Evolutionary conservation across 2,329 filamentous ascomycete genomes (phyloP).

Genomic region (Pseudopyrenochaeta lycopersici): DNA sequence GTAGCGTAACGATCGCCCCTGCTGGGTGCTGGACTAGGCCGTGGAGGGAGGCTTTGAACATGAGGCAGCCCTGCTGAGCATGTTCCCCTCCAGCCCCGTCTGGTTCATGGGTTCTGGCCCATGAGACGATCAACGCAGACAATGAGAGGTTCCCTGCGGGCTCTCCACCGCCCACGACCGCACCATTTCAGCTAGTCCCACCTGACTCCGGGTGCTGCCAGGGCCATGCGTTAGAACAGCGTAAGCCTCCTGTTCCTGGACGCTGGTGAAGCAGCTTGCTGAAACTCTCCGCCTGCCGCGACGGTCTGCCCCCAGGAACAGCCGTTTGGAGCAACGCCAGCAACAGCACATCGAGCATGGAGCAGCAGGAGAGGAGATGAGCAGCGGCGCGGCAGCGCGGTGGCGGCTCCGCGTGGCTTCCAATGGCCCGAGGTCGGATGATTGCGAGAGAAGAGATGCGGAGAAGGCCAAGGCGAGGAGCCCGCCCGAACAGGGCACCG

Average conservation of each 20-base stretch:
- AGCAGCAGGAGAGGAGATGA: neutral
- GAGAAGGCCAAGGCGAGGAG: conserved; percentile 27
- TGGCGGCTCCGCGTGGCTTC: conserved; percentile 17
- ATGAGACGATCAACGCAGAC: conserved; percentile 46
- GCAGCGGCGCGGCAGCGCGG: conserved; percentile 7
- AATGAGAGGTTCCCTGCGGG: conserved; percentile 17
- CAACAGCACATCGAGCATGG: conserved; percentile 7
- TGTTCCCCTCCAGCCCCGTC: conserved; percentile 38
- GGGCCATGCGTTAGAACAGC: conserved; percentile 24
- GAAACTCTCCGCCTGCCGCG: conserved; percentile 24
- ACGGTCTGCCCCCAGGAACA: conserved; percentile 24
- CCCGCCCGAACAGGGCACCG: conserved; percentile 24
- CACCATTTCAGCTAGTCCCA: conserved; percentile 35
- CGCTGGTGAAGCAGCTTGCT: conserved; percentile 31
- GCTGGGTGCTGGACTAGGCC: conserved; percentile 32
- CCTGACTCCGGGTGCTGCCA: conserved; percentile 29
- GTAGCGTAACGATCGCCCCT: conserved; percentile 45
- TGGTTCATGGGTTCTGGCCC: conserved; percentile 45
- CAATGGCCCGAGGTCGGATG: conserved; percentile 24
- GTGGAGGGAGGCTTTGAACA: conserved; percentile 20
- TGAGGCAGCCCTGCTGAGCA: conserved; percentile 42
- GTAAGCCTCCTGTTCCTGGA: conserved; percentile 43
- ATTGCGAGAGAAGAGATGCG: conserved; percentile 21
- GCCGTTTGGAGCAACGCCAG: conserved; percentile 3
- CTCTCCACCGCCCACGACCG: conserved; percentile 28